phyloP scores from a whole-genome alignment of 1,139 yeast species.

The Geotrichum histeridarum region DNA sequence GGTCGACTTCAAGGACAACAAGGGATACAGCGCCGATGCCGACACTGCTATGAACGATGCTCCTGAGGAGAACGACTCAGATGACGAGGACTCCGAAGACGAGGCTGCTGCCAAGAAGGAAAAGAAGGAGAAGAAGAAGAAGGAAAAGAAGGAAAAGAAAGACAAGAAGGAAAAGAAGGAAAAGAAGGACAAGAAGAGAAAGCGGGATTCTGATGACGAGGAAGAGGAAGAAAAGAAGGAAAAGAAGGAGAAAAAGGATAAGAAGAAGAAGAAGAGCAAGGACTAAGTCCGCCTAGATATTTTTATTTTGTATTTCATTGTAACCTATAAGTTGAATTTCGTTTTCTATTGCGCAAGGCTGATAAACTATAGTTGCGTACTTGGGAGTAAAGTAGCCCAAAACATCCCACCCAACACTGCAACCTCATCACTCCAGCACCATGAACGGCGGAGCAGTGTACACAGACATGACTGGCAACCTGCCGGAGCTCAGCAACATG shows the following conservation, averaged over 20 bases:
- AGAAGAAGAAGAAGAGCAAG: conserved; percentile 9
- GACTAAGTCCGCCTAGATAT: not conserved
- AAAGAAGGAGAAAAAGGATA: conserved; percentile 3
- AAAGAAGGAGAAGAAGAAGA: conserved; percentile 20
- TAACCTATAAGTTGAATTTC: not conserved
- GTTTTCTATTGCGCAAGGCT: not conserved
- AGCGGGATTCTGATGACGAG: conserved; percentile 5
- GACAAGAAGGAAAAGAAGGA: conserved; percentile 4
- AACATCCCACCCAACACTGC: not conserved
- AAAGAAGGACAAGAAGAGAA: conserved; percentile 18
- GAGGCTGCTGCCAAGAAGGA: conserved; percentile 23
- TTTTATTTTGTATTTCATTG: not conserved
- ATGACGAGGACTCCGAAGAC: conserved; percentile 25
- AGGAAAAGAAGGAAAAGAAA: conserved; percentile 6
- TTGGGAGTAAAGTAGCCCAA: not conserved
- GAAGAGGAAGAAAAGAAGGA: conserved; percentile 13
- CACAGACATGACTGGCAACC: conserved; percentile 16
- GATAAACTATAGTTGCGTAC: not conserved
- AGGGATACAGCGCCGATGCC: conserved; percentile 91
- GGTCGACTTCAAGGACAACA: conserved; percentile 27
- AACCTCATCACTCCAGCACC: not conserved
- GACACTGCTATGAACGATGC: conserved; percentile 49
- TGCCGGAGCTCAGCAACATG: conserved; percentile 13
- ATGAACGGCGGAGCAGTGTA: conserved; percentile 16
- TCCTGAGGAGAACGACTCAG: conserved; percentile 23